Evolutionary conservation across 371 early-diverging fungal species (phyloP).

Genomic region (Actinomortierella ambigua): DNA sequence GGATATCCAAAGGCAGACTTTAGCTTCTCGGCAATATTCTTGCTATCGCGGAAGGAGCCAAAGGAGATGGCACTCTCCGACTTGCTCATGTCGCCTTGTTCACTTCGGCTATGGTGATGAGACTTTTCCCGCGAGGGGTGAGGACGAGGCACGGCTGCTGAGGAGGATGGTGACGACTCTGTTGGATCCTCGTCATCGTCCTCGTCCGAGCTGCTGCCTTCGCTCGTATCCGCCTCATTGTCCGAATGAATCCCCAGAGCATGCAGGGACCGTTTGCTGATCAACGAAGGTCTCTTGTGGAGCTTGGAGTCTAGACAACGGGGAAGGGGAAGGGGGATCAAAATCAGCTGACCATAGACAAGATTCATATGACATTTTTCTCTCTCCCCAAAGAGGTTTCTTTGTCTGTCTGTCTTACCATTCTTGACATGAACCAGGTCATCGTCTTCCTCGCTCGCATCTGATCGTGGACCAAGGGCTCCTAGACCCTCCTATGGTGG

Average conservation of each 20-base stretch:
- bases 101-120: slow-evolving; percentile 3
- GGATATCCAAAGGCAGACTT: slow-evolving; percentile 65
- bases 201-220: slow-evolving; percentile 22
- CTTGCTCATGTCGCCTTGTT: slow-evolving; percentile 13
- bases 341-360: too few relatives aligned
- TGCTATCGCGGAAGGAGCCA: slow-evolving; percentile 30
- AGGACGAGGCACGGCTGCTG: slow-evolving; percentile 4
- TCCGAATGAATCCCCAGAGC: slow-evolving; percentile 42
- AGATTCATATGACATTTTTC: too few relatives aligned
- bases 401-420: too few relatives aligned
- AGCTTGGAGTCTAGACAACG: too few relatives aligned
- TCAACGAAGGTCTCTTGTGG: background rate
- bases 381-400: too few relatives aligned
- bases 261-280: slow-evolving; percentile 25
- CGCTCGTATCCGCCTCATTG: slow-evolving; percentile 15
- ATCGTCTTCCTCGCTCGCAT: slow-evolving; percentile 36
- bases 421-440: slow-evolving; percentile 39
- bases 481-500: slow-evolving; percentile 17
- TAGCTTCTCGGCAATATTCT: slow-evolving; percentile 59
- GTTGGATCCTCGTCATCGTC: slow-evolving; percentile 8
- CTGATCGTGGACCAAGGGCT: slow-evolving; percentile 24
- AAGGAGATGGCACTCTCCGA: slow-evolving; percentile 14
- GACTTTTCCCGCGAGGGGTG: background rate
- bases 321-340: too few relatives aligned
- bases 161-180: too few relatives aligned